Conservation (phyloP, 2,329 filamentous ascomycete genomes). For the Sodiomyces alkalinus region DNA sequence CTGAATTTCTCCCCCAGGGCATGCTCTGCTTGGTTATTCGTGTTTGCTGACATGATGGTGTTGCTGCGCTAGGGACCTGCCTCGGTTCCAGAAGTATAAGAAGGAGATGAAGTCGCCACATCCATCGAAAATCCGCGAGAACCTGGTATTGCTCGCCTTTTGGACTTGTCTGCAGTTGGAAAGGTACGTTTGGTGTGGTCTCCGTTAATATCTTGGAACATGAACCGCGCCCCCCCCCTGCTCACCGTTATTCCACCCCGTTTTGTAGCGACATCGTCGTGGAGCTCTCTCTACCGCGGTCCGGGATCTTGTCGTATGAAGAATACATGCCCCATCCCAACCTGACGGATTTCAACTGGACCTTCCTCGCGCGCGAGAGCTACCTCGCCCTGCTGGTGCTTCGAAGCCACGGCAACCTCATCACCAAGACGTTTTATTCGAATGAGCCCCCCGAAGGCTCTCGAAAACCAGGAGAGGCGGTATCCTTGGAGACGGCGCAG, state of each 20-base stretch:
- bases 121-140: slow-evolving; percentile 34
- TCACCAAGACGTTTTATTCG: slow-evolving; percentile 42
- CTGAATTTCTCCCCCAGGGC: too few species aligned
- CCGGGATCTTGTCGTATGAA: slow-evolving; percentile 45
- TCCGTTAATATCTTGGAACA: too few species aligned
- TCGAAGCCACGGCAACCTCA: slow-evolving; percentile 47
- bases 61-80: slow-evolving; percentile 27
- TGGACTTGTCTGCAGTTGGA: slow-evolving; percentile 93
- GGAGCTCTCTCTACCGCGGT: slow-evolving; percentile 54
- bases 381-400: slow-evolving; percentile 50
- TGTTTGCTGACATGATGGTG: slow-evolving; percentile 1
- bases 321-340: slow-evolving; percentile 54
- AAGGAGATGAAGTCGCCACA: slow-evolving; percentile 12
- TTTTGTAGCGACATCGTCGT: slow-evolving; percentile 67
- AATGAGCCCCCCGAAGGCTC: slow-evolving; percentile 26
- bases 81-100: slow-evolving; percentile 28
- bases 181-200: slow-evolving; percentile 54
- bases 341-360: slow-evolving; percentile 25
- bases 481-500: too few species aligned
- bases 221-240: neutral
- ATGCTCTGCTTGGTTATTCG: neutral
- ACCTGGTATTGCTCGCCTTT: slow-evolving; percentile 61
- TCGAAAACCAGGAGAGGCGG: slow-evolving; percentile 12
- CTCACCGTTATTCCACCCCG: slow-evolving; percentile 5
- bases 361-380: slow-evolving; percentile 35